Conservation (phyloP, 139 green algal genomes). For the Chlamydomonas asymmetrica region DNA sequence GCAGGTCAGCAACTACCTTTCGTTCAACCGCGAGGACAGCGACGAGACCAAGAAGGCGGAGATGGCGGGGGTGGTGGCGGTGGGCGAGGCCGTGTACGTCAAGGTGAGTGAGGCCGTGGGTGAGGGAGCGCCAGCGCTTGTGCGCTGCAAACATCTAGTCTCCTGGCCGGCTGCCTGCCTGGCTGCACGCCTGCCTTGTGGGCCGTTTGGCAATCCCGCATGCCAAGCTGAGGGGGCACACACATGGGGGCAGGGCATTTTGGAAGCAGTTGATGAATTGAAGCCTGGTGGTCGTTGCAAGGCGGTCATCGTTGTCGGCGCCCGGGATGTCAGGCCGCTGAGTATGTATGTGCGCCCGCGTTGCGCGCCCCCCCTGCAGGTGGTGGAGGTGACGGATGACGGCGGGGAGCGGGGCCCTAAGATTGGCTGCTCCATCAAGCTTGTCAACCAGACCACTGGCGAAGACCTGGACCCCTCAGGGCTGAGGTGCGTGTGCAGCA, state of each 20-base stretch:
- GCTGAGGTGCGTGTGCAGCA: constrained; percentile 11
- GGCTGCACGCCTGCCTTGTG: too few relatives aligned
- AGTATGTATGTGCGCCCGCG: too few relatives aligned
- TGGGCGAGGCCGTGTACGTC: constrained; percentile 53
- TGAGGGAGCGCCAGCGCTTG: too few relatives aligned
- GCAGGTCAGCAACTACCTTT: constrained; percentile 63
- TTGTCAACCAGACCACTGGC: constrained; percentile 62
- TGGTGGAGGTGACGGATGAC: constrained; percentile 53
- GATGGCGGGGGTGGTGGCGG: constrained; percentile 53
- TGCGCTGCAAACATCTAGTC: too few relatives aligned
- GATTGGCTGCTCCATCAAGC: constrained; percentile 74
- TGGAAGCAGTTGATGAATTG: too few relatives aligned
- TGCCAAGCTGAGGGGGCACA: too few relatives aligned
- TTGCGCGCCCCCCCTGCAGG: constrained; percentile 23
- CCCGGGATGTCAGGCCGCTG: too few relatives aligned
- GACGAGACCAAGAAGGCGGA: constrained; percentile 69
- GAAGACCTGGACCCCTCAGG: constrained; percentile 59
- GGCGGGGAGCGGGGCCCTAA: constrained; percentile 46
- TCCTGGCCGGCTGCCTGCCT: too few relatives aligned
- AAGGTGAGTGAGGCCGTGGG: constrained; percentile 45
- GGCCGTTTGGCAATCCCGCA: too few relatives aligned
- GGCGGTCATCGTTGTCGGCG: too few relatives aligned
- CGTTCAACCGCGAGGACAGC: constrained; percentile 55
- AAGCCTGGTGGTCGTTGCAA: too few relatives aligned
- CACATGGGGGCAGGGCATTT: too few relatives aligned